Evolutionary conservation across 1,139 yeast genomes (phyloP).

Genomic region (Taphrina flavorubra): DNA sequence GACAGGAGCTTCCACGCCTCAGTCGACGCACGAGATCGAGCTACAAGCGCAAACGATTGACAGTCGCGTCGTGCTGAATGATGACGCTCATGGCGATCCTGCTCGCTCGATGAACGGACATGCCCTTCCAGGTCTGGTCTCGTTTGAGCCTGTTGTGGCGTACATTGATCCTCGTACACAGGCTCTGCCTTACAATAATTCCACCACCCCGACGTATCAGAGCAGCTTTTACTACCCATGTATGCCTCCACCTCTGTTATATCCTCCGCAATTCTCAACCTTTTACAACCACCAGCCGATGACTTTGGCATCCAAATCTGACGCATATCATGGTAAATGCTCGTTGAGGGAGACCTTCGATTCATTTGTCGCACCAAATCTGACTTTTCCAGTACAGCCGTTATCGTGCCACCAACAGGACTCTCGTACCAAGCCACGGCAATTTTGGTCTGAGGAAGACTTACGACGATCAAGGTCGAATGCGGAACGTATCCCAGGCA

Average conservation of each 20-base stretch:
- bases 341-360: neutral
- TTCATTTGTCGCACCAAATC: neutral
- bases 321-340: conserved; percentile 5
- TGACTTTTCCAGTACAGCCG: conserved; percentile 1
- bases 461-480: neutral
- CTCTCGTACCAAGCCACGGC: conserved; percentile 1
- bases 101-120: neutral
- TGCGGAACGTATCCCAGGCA: neutral
- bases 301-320: neutral
- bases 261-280: conserved; percentile 5
- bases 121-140: conserved; percentile 11
- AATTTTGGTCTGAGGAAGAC: conserved; percentile 8
- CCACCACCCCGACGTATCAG: conserved; percentile 5
- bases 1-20: neutral
- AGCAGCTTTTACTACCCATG: conserved; percentile 8
- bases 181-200: conserved; percentile 3
- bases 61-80: neutral
- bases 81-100: neutral
- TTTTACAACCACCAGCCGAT: conserved; percentile 6
- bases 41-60: neutral
- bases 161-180: conserved; percentile 17
- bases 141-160: conserved; percentile 11
- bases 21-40: conserved; percentile 2
- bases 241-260: conserved; percentile 9
- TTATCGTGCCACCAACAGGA: conserved; percentile 1